Percentiles rank a stretch among this genome's conserved stretches.
Conservation (phyloP, 495 filamentous ascomycete species). For the Emericellopsis terricola region DNA sequence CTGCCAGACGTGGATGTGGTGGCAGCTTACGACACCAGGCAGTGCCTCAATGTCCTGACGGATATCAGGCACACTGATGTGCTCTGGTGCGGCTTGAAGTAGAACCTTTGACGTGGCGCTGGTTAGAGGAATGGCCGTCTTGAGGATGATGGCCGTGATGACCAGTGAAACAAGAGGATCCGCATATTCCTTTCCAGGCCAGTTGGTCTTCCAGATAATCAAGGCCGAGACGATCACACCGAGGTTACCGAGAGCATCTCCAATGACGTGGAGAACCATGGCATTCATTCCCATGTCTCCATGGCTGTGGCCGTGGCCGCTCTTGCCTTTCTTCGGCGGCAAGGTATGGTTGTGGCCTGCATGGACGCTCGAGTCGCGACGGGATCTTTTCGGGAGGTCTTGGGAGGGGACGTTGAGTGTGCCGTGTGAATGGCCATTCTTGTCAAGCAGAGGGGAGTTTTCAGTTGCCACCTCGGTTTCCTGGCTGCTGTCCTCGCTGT, state of each 20-base stretch:
- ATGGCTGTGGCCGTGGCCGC: constrained; percentile 53
- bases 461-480: constrained; percentile 1
- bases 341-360: constrained; percentile 64
- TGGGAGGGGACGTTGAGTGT: constrained; percentile 4
- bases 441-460: constrained; percentile 4
- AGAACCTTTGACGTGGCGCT: constrained; percentile 87
- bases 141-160: constrained; percentile 88
- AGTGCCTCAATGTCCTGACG: constrained; percentile 76
- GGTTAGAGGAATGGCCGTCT: constrained; percentile 79
- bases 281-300: constrained; percentile 93
- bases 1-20: constrained; percentile 97
- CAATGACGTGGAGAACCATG: constrained; percentile 89
- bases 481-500: constrained; percentile 34
- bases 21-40: constrained; percentile 69
- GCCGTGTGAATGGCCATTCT: constrained; percentile 9
- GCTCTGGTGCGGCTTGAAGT: constrained; percentile 77
- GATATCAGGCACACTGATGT: constrained; percentile 76
- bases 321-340: constrained; percentile 41
- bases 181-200: constrained; percentile 47
- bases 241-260: constrained; percentile 91
- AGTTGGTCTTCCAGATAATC: constrained; percentile 72
- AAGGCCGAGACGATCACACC: constrained; percentile 90
- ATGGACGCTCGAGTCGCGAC: constrained; percentile 30
- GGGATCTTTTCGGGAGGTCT: constrained; percentile 3
- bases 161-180: constrained; percentile 90